A percentile compares a stretch with the other conserved stretches of the same genome.
Evolutionary conservation across 2,329 filamentous ascomycete genomes (phyloP).

Genomic region (Sporothrix phasma): DNA sequence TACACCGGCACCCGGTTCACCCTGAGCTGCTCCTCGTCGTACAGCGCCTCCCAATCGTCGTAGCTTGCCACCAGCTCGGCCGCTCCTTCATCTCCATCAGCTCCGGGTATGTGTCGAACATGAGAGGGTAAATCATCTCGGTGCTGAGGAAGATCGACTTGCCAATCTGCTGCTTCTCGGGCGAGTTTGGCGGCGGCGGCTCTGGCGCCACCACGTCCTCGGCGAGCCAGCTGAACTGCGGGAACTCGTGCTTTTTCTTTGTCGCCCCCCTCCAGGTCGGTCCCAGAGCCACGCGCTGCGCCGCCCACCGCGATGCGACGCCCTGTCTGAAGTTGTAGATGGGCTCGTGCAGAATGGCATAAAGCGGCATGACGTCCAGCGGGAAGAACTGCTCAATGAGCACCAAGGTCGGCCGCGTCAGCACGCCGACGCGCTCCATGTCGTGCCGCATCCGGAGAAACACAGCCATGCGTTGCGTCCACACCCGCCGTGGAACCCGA

Average conservation of each 20-base stretch:
- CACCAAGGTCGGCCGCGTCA: constrained; percentile 62
- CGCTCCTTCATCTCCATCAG: constrained; percentile 57
- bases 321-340: constrained; percentile 67
- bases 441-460: constrained; percentile 63
- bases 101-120: constrained; percentile 73
- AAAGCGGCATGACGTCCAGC: constrained; percentile 72
- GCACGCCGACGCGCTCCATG: constrained; percentile 62
- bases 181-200: constrained; percentile 24
- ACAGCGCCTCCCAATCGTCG: constrained; percentile 64
- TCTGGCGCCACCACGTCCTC: constrained; percentile 19
- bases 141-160: constrained; percentile 58
- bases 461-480: constrained; percentile 61
- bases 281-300: constrained; percentile 41
- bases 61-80: constrained; percentile 61
- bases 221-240: constrained; percentile 43
- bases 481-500: constrained; percentile 73
- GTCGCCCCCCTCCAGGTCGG: background rate
- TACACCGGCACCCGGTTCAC: constrained; percentile 79
- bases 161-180: background rate
- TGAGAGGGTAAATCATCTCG: constrained; percentile 84
- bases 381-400: constrained; percentile 55
- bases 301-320: constrained; percentile 63
- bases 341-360: constrained; percentile 77
- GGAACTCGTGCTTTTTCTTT: constrained; percentile 22
- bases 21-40: constrained; percentile 61